A percentile compares a stretch with the other conserved stretches of the same genome.
phyloP scores from a whole-genome alignment of 352 stramenopile genomes.

The Phytopythium kandeliae region DNA sequence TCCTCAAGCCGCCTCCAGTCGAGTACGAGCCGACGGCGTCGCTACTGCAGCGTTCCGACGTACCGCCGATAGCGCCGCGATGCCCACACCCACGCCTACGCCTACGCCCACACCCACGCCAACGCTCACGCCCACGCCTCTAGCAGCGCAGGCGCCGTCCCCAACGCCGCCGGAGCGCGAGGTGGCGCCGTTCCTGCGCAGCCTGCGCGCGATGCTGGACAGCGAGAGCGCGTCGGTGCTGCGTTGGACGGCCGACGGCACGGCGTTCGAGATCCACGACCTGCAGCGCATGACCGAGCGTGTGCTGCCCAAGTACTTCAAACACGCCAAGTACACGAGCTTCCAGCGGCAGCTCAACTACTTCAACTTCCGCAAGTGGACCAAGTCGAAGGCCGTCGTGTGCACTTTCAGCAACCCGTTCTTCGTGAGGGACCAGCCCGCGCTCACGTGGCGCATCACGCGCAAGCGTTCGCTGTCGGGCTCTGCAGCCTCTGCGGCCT shows the following conservation, averaged over 20 bases:
- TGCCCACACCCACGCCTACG: background rate
- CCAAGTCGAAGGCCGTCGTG: conserved; percentile 57
- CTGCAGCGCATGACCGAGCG: conserved; percentile 65
- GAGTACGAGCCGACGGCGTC: too few species aligned
- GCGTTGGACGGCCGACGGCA: conserved; percentile 50
- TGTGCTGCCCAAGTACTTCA: conserved; percentile 90
- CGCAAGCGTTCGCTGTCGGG: conserved; percentile 34
- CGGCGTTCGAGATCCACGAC: conserved; percentile 66
- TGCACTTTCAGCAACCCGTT: conserved; percentile 78
- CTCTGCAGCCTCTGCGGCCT: conserved; percentile 2
- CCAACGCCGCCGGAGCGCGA: conserved; percentile 36
- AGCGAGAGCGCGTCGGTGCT: conserved; percentile 42
- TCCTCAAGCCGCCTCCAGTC: background rate
- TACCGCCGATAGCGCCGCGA: too few species aligned
- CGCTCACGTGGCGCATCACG: conserved; percentile 57
- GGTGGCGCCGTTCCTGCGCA: conserved; percentile 55
- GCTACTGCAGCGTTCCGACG: too few species aligned
- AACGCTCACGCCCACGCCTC: too few species aligned
- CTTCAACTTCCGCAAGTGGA: conserved; percentile 88
- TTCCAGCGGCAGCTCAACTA: conserved; percentile 91
- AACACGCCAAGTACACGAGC: conserved; percentile 87
- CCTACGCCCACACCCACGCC: background rate
- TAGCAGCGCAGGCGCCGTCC: too few species aligned
- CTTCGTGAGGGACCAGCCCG: conserved; percentile 55
- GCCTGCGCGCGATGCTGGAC: conserved; percentile 53